Conservation (phyloP, 768 basidiomycete species). For the Tricholomella constricta region DNA sequence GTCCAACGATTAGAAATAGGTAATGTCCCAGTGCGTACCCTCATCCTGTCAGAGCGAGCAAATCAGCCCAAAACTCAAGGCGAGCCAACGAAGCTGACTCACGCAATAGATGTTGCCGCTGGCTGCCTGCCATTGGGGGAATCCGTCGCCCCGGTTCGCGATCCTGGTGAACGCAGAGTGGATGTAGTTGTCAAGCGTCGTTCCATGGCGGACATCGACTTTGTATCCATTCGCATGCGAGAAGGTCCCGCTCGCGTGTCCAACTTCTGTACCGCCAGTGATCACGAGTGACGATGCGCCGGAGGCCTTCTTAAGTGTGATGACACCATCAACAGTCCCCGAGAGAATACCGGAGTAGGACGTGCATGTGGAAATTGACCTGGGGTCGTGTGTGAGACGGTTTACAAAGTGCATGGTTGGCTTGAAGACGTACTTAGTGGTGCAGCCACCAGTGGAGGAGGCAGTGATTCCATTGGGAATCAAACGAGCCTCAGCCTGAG, state of each 20-base stretch:
- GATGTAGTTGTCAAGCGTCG: conserved; percentile 27
- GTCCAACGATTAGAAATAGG: conserved; percentile 14
- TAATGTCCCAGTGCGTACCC: conserved; percentile 31
- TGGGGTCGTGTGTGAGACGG: too few species aligned
- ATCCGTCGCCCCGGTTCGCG: conserved; percentile 29
- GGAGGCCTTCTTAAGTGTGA: conserved; percentile 35
- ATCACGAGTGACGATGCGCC: conserved; percentile 67
- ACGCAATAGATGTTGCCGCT: conserved; percentile 32
- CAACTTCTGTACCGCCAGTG: conserved; percentile 50
- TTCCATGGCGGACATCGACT: conserved; percentile 27
- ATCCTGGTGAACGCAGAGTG: conserved; percentile 24
- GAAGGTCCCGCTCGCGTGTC: conserved; percentile 29
- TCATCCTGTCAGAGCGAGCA: conserved; percentile 22
- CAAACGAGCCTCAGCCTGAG: conserved; percentile 26
- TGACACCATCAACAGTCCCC: conserved; percentile 29
- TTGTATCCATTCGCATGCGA: conserved; percentile 31
- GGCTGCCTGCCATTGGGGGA: conserved; percentile 27
- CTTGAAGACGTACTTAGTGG: conserved; percentile 17
- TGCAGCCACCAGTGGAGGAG: conserved; percentile 27
- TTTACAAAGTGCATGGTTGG: too few species aligned
- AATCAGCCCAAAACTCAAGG: not conserved
- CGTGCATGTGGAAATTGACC: conserved; percentile 25
- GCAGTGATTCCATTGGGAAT: conserved; percentile 28
- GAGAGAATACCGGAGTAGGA: conserved; percentile 29
- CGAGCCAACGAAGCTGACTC: conserved; percentile 7